Percentiles rank a stretch among this genome's conserved stretches.
phyloP scores from a whole-genome alignment of 257 asterid species.

The Lycium barbarum region DNA sequence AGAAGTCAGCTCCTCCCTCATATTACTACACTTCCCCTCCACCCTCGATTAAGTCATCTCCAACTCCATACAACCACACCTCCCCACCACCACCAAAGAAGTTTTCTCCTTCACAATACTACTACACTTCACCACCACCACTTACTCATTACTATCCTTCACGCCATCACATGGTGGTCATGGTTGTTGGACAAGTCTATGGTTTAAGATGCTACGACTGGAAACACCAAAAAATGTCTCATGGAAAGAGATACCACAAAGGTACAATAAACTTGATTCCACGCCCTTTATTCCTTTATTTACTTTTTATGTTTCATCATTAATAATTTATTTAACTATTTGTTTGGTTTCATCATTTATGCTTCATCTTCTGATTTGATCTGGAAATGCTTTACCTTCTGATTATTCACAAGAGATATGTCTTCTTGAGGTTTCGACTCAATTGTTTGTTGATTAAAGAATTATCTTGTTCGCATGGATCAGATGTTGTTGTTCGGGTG shows the following conservation, averaged over 20 bases:
- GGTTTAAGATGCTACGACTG: conserved; percentile 61
- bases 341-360: not conserved
- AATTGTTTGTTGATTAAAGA: not conserved
- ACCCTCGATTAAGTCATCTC: conserved; percentile 18
- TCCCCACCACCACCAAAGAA: conserved; percentile 35
- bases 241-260: not conserved
- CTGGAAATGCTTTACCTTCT: too few species aligned
- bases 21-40: conserved; percentile 28
- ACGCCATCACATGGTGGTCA: conserved; percentile 56
- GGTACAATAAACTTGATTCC: not conserved
- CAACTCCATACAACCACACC: not conserved
- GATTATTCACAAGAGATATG: too few species aligned
- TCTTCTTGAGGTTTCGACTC: not conserved
- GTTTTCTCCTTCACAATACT: not conserved
- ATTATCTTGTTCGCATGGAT: not conserved
- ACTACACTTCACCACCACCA: conserved; percentile 31
- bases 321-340: not conserved
- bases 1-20: not conserved
- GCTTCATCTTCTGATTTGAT: too few species aligned
- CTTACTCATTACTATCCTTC: conserved; percentile 47
- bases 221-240: not conserved
- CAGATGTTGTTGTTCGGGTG: conserved; percentile 76
- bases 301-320: not conserved
- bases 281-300: not conserved
- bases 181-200: conserved; percentile 75